Percentiles rank a stretch among this genome's conserved stretches.
Conservation (phyloP, 306 rosid species). For the Hylodesmum podocarpum region DNA sequence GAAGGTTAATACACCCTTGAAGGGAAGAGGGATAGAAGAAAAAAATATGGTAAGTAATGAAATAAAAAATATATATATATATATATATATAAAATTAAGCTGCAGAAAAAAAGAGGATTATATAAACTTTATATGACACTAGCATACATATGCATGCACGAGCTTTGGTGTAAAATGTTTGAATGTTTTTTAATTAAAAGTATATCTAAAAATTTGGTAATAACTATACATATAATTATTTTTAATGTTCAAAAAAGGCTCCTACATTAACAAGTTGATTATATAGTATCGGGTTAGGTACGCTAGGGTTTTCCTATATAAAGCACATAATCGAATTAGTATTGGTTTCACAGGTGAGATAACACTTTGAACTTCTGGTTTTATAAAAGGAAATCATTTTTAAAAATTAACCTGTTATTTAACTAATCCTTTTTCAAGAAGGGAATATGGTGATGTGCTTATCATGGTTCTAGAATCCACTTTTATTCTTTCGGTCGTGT, state of each 20-base stretch:
- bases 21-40: background rate
- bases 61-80: background rate
- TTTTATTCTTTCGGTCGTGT: conserved; percentile 6
- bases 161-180: background rate
- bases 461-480: conserved; percentile 5
- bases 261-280: background rate
- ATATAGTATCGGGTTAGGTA: conserved; percentile 18
- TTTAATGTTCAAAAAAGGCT: background rate
- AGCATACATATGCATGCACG: background rate
- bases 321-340: background rate
- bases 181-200: background rate
- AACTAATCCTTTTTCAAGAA: background rate
- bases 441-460: conserved; percentile 5
- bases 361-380: background rate
- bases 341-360: conserved; percentile 18
- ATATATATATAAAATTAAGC: background rate
- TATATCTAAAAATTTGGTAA: background rate
- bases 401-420: background rate
- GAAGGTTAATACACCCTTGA: background rate
- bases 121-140: conserved; percentile 5
- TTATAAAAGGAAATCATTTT: background rate
- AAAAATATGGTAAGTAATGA: background rate
- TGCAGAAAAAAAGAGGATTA: background rate
- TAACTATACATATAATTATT: background rate
- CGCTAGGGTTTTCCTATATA: conserved; percentile 19